phyloP scores from a whole-genome alignment of 176 grass and related monocot genomes.

The Juncus effusus region DNA sequence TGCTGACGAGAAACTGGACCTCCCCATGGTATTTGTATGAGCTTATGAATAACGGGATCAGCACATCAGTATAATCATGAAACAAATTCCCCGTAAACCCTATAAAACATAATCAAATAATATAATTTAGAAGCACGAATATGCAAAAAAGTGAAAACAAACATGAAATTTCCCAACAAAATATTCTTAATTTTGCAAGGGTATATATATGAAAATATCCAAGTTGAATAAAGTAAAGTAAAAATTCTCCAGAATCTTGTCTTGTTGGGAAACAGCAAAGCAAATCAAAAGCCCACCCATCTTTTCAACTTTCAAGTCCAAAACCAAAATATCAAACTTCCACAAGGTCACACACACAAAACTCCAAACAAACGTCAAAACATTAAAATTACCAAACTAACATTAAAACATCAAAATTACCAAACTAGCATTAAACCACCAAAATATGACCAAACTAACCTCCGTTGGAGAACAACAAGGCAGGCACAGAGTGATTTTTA shows the following conservation, averaged over 20 bases:
- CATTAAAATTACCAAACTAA: no score
- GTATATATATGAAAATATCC: background rate
- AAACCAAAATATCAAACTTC: background rate
- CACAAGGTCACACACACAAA: constrained; percentile 9
- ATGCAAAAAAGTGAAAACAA: background rate
- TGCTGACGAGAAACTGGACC: constrained; percentile 56
- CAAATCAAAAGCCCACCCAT: background rate
- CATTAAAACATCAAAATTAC: no score
- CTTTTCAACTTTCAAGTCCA: background rate
- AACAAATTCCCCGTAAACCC: constrained; percentile 81
- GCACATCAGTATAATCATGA: constrained; percentile 85
- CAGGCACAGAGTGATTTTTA: constrained; percentile 54
- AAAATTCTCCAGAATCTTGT: background rate
- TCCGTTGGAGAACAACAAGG: constrained; percentile 71
- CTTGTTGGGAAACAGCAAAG: background rate
- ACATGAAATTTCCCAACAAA: background rate
- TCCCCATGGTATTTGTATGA: constrained; percentile 60
- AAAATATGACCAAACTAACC: constrained; percentile 19
- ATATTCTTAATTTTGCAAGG: background rate
- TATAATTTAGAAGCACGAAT: no score
- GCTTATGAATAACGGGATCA: constrained; percentile 67
- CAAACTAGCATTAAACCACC: no score
- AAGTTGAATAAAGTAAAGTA: background rate
- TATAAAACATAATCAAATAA: background rate
- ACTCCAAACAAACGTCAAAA: background rate